Base-by-base conservation (phyloP, 2,329 filamentous ascomycete species). In the Cercospora zeae-maydis region DNA sequence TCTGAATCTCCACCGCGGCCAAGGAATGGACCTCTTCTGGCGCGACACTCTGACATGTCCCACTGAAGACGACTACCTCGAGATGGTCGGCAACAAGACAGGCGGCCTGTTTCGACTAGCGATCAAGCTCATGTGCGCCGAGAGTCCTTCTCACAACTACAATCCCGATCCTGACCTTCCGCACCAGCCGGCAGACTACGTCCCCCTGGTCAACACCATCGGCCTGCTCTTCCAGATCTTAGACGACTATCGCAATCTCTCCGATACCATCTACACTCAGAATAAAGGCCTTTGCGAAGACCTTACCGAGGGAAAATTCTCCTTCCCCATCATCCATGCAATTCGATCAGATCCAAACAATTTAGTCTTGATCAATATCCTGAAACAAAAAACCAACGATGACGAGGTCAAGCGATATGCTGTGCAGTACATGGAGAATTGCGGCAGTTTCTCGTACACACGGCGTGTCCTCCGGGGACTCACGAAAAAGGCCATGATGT, bases 201-300 rank as follows among this genome's bases (percentile, higher is more conserved):
- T 92, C 34, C 88, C 91, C 16, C 86, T 99, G 16, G 91, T 96
- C 72, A 96, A 92, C 76, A 81, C 92, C 33, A 86, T 96, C 62
- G 92, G 92, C 33, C 85, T 95, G 61, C 87, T 95, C 75, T 96
- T 92, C 82, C 92, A 96, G 77, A 95, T 96, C 78, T 86, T 90
- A 70, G 91, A 93, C 80, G 95, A 99, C 82, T 96, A 96, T 79
- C 87, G 92, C 76, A 98, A 98, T 76, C 86, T 99, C 47, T 77
- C 76, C 58, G 75, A 79, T 42, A 73, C 76, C 2, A 75, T 72
- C 72, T 97, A 97, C 81, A 88, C 87, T 37, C 82, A 89, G 67
- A 93, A 96, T 77, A 98, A 98, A 80, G 95, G 93, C 55, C 85
- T 96, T 70, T 96, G 91, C 77, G 93, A 98, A 80, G 95, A 98